Percentiles rank a stretch among this genome's conserved stretches.
Conservation (phyloP, 192 early-diverging fungal genomes). For the Coemansia sp. region DNA sequence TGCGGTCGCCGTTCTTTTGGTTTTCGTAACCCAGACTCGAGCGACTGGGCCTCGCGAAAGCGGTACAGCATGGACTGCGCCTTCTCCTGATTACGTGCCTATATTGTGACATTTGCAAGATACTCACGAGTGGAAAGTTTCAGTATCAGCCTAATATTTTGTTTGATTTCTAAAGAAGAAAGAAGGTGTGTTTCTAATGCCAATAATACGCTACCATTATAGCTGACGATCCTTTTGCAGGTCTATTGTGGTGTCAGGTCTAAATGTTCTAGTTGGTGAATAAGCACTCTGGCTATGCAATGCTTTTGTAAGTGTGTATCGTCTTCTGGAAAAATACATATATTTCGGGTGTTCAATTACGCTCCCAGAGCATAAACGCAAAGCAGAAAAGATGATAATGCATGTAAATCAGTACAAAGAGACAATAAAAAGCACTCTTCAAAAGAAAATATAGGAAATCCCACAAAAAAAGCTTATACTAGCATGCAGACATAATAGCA, state of each 20-base stretch:
- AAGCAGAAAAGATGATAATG: background rate
- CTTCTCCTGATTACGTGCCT: conserved; percentile 97
- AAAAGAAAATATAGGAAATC: background rate
- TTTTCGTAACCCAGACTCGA: conserved; percentile 72
- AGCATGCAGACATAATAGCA: background rate
- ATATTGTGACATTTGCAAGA: background rate
- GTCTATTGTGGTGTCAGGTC: too few species aligned
- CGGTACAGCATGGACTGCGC: conserved; percentile 98
- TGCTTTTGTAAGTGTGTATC: too few species aligned
- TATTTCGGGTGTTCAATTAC: background rate
- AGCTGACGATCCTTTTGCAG: too few species aligned
- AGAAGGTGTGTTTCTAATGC: too few species aligned
- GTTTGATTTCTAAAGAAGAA: too few species aligned
- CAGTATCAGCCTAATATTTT: too few species aligned
- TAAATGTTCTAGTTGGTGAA: too few species aligned
- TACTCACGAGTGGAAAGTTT: background rate
- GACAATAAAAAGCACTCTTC: background rate
- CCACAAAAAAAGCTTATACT: background rate
- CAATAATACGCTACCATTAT: background rate
- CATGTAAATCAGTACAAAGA: background rate
- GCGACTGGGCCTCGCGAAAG: conserved; percentile 91
- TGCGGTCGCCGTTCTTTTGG: conserved; percentile 73
- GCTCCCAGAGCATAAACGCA: background rate
- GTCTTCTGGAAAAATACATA: background rate
- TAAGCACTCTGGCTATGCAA: too few species aligned